Evolutionary conservation across 2,329 filamentous ascomycete species (phyloP).

Genomic region (Alternaria brassicicola): DNA sequence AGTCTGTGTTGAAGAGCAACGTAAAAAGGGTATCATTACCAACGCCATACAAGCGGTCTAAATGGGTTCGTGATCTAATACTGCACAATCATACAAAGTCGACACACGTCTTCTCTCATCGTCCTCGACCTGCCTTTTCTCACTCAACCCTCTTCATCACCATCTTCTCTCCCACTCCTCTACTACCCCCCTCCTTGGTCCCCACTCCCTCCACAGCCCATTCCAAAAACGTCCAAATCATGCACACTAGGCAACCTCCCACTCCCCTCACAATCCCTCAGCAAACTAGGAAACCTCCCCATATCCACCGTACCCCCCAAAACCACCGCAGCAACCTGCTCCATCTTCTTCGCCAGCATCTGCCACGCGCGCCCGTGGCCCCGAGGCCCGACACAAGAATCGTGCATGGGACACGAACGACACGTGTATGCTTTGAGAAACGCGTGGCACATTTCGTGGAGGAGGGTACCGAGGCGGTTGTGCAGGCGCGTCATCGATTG

Average conservation of each 20-base stretch:
- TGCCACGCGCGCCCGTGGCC: slow-evolving; percentile 31
- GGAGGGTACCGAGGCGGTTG: slow-evolving; percentile 18
- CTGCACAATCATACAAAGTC: neutral
- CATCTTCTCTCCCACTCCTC: neutral
- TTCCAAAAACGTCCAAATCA: slow-evolving; percentile 20
- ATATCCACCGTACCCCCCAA: slow-evolving; percentile 20
- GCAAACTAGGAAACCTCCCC: slow-evolving; percentile 19
- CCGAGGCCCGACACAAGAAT: slow-evolving; percentile 1
- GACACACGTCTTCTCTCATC: neutral
- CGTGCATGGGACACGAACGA: slow-evolving; percentile 15
- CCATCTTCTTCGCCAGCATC: slow-evolving; percentile 22
- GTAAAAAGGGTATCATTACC: slow-evolving; percentile 1
- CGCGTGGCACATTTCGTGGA: slow-evolving; percentile 27
- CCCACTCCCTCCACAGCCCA: slow-evolving; percentile 3
- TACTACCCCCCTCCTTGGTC: neutral
- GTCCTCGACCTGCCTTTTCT: neutral
- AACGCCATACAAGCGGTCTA: neutral
- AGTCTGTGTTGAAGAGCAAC: neutral
- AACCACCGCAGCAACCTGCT: slow-evolving; percentile 21
- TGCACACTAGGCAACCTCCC: slow-evolving; percentile 19
- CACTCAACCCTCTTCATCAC: no score
- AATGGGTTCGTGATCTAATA: neutral
- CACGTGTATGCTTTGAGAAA: slow-evolving; percentile 26
- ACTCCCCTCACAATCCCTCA: slow-evolving; percentile 14
- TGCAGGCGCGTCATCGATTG: slow-evolving; percentile 1